Evolutionary conservation across 202 grass and related monocot species (phyloP), one percentile per base, ranked within the genome.

Genomic region (Zoysia matrella): DNA sequence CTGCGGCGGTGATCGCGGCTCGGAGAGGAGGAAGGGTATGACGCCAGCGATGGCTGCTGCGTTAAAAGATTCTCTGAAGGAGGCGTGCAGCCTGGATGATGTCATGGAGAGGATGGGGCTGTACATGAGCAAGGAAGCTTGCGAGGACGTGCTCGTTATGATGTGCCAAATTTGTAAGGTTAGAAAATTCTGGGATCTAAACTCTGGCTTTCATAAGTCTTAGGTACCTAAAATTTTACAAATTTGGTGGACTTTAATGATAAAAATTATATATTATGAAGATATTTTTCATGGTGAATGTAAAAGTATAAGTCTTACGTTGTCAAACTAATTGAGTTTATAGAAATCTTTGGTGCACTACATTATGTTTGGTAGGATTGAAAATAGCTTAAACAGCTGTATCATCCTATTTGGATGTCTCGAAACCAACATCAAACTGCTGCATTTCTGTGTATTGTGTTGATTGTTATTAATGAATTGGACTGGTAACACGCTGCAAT

Each of bases 121-220:
- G 10, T 78, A 83, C 74, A 93, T 90, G 85, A 86, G 85, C 67
- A 69, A 72, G 54, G 76, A 74, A 5, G 76, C 82, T 36, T 81
- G 91, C 73, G 70, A 65, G 66, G 91, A 90, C 53, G 91, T 88
- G 66, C 85, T 93, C 14, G 4, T 84, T 69, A 88, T 90, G 91
- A 93, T 93, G 88, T 74, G 51, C 81, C 75, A 84, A 74, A 62
- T 90, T 65, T 93, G 91, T 73, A 93, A 93, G 75, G 91, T 90
- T 48, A 46, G 67, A 2, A 13, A 40, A 46, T 69, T 60, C 53
- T 47, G 73, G 3, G n/a, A 16, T 43, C 60, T 13, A 44, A 39
- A 65, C 18, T 30, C 11, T 6, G 11, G 6, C 30, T 22, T 60
- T 36, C 30, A 36, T 36, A 36, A 36, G 30, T 36, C 30, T 36